Evolutionary conservation across 306 rosid species (phyloP).

Genomic region (Bauhinia variegata): DNA sequence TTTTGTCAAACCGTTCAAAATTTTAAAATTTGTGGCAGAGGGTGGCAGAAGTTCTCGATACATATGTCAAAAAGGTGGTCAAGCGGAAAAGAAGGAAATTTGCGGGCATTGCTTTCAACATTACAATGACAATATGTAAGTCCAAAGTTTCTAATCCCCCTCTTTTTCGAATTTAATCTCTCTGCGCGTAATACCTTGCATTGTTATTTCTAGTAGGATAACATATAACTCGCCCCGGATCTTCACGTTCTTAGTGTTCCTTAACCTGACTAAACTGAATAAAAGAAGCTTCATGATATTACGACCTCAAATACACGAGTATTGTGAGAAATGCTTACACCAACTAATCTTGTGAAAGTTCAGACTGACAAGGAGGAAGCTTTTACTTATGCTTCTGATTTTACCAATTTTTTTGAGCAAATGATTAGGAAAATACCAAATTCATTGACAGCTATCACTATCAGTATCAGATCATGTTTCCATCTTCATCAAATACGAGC

Average conservation of each 20-base stretch:
- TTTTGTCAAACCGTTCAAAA: conserved; percentile 35
- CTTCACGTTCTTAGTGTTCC: neutral
- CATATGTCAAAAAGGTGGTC: conserved; percentile 96
- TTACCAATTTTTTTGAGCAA: neutral
- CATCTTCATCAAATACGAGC: conserved; percentile 5
- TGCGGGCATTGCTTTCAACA: conserved; percentile 94
- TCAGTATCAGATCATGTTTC: conserved; percentile 7
- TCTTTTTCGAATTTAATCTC: conserved; percentile 17
- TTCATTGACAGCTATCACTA: conserved; percentile 16
- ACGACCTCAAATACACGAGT: neutral
- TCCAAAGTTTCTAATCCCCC: conserved; percentile 28
- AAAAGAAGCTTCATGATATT: neutral
- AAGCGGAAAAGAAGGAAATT: conserved; percentile 85
- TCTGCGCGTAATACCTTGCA: conserved; percentile 9
- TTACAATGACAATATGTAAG: conserved; percentile 92
- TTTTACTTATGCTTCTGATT: neutral
- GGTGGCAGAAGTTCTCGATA: conserved; percentile 79
- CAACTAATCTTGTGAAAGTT: neutral
- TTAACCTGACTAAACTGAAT: conserved; percentile 18
- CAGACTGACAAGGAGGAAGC: neutral
- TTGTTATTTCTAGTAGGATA: conserved; percentile 32
- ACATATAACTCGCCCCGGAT: conserved; percentile 11
- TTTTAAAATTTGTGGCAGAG: conserved; percentile 64
- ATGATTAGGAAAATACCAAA: conserved; percentile 9
- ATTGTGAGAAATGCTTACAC: neutral